Base-by-base conservation (phyloP, 2,329 filamentous ascomycete species). In the Juglanconis juglandina region DNA sequence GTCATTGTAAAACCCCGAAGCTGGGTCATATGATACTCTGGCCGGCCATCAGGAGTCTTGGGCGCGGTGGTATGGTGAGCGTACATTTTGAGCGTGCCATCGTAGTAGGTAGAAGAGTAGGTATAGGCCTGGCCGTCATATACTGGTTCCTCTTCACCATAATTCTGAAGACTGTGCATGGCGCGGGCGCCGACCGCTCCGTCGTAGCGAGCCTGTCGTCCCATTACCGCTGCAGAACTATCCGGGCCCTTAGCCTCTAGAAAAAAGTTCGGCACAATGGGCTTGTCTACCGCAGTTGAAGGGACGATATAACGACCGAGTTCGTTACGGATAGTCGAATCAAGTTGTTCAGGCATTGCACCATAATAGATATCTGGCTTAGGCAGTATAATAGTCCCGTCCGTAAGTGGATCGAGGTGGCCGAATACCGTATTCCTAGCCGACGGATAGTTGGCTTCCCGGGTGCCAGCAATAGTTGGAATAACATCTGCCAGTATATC, bases 181-280 rank as follows among this genome's bases (percentile, higher is more conserved):
- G 63, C 74, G 33, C 73, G 71, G 34, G 73, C 67, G 37, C 74
- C 75, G 24, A 68, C 51, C 2, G 75, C 74, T 47, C 75, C 73
- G 60, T 78, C 68, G 52, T 76, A 72, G 54, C 68, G 68, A 55
- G 71, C 75, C 61, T 77, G 74, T 34, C 70, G 68, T 48, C 10
- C 65, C 13, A 69, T 72, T 6, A 74, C 72, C 5, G 58, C 67
- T 5, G 55, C 9, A 44, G 61, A 67, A 3, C 72, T 72, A 57
- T 71, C 58, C 6, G 71, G 72, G 1, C 71, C 73, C 61, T 78
- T 78, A 0, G 66, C 72, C 56, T 73, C 73, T 1, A 78, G 30
- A 58, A 79, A 79, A 59, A 79, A 75, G 66, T 79, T 78, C 3
- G 75, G 75, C 35, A 64, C 68, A 8, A n/a, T n/a, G n/a, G 73